A percentile compares a stretch with the other conserved stretches of the same genome.
Evolutionary conservation across 768 basidiomycete species (phyloP).

Genomic region (Trametes cingulata): DNA sequence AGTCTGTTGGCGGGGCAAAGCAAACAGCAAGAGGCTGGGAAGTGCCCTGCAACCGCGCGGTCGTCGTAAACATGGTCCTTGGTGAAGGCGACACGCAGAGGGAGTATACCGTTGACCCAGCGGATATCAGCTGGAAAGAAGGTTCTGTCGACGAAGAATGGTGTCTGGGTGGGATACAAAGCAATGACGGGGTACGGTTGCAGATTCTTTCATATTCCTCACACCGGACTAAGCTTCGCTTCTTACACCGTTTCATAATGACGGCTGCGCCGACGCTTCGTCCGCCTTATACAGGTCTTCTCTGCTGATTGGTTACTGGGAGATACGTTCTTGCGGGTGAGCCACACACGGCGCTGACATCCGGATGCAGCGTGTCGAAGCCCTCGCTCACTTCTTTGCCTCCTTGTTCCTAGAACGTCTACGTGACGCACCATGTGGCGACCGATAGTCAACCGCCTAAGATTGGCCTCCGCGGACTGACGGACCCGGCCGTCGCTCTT

Average conservation of each 20-base stretch:
- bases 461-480: slow-evolving; percentile 49
- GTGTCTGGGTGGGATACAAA: slow-evolving; percentile 60
- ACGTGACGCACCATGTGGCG: slow-evolving; percentile 48
- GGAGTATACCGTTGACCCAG: slow-evolving; percentile 51
- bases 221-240: slow-evolving; percentile 2
- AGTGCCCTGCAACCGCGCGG: slow-evolving; percentile 49
- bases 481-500: slow-evolving; percentile 39
- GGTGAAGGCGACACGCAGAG: slow-evolving; percentile 36
- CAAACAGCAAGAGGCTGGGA: slow-evolving; percentile 47
- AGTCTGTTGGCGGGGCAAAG: slow-evolving; percentile 44
- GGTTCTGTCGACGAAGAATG: slow-evolving; percentile 42
- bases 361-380: slow-evolving; percentile 5
- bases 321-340: slow-evolving; percentile 56
- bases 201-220: not conserved
- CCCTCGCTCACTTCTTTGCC: slow-evolving; percentile 15
- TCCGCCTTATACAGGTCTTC: slow-evolving; percentile 38
- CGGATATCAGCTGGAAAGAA: slow-evolving; percentile 53
- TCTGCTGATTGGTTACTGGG: slow-evolving; percentile 64
- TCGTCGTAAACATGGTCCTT: slow-evolving; percentile 47
- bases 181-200: slow-evolving; percentile 46
- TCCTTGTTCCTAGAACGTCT: slow-evolving; percentile 47
- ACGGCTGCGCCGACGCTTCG: slow-evolving; percentile 9
- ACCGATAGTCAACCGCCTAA: slow-evolving; percentile 41
- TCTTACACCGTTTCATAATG: slow-evolving; percentile 5
- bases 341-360: slow-evolving; percentile 19